Evolutionary conservation across 192 early-diverging fungal genomes (phyloP), one percentile per base, ranked within the genome.

Genomic region (Gonapodya prolifera): DNA sequence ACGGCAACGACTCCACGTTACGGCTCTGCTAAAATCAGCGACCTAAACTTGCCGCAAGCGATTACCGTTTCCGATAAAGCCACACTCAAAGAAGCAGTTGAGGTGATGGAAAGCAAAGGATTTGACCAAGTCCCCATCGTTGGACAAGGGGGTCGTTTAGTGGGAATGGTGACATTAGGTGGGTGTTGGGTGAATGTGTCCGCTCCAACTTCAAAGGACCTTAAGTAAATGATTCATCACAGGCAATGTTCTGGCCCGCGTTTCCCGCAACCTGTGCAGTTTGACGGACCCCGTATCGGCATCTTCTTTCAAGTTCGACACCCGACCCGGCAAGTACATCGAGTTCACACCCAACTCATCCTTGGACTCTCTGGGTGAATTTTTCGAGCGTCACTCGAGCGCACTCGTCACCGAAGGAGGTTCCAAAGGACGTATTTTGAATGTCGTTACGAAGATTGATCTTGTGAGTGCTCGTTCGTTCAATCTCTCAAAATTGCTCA

Each of bases 41-140:
- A 94, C 83, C 89, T 99, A 17, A 81, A 90, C 34, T 89, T 98
- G 35, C 89, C 90, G 78, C 83, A 86, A n/a, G 95, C 96, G 36
- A 92, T 98, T 73, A 93, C 94, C 69, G 90, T 97, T 69, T 90
- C 93, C 76, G 87, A 90, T 70, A 78, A 85, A 82, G 91, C 91
- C 34, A 84, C 90, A 17, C 89, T 88, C 79, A 83, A 82, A 17
- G 91, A 96, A 77, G 96, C 95, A n/a, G 90, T 96, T 45, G 84
- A 90, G 77, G 89, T 94, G 81, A 95, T 97, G 94, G 87, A 95
- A 79, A 77, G 84, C 30, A 90, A 93, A 79, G 95, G 91, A 29
- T 98, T 98, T 81, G 95, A 97, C 85, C 97, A 99, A 87, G 87
- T 98, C 33, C 96, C 96, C 31, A 95, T 98, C 35, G 91, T 93